Evolutionary conservation across 169 alveolate species (phyloP), one percentile per base, ranked within the genome.

Genomic region (Plasmodium inui): DNA sequence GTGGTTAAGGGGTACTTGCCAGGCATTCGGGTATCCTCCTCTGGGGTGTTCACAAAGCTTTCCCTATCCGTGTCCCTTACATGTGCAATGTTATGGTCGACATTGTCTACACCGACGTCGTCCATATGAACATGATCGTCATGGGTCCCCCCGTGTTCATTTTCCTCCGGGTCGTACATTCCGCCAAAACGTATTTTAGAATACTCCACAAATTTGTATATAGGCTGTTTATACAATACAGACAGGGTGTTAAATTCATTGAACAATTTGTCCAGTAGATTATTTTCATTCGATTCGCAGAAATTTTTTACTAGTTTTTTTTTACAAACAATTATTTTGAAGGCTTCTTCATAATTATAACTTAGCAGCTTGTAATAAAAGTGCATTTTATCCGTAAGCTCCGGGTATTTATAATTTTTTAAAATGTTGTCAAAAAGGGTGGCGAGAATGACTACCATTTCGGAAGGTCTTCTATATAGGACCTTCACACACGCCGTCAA

Each of bases 401-500:
- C 89, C 28, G 94, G 93, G 70, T 83, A 81, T 74, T 78, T 46
- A 74, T 85, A 39, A 82, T 81, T 78, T 39, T 81, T 96, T 73
- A 98, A 83, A 22, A 98, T 96, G 76, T 92, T 88, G 41, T 97
- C 93, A 92, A 97, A 97, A 81, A 98, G 94, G 57, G 96, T 67
- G 46, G 97, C 96, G 4, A 98, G 95, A 17, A 97, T 97, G 26
- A 84, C 90, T 74, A 97, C 95, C 98, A 98, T 98, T 95, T 98
- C 99, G n/a, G 99, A 98, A n/a, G 99, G 99, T 86, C 99, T 96
- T 92, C 96, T 97, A 89, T 97, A 97, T 96, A 98, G 97, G 50
- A 98, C 96, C 93, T 98, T 98, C 70, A 97, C 92, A 55, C 97
- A 95, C 22, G 99, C 98, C 32, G 98, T 95, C 61, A 98, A 94